Conservation (phyloP, 805 yeast genomes). For the Yarrowia divulgata region DNA sequence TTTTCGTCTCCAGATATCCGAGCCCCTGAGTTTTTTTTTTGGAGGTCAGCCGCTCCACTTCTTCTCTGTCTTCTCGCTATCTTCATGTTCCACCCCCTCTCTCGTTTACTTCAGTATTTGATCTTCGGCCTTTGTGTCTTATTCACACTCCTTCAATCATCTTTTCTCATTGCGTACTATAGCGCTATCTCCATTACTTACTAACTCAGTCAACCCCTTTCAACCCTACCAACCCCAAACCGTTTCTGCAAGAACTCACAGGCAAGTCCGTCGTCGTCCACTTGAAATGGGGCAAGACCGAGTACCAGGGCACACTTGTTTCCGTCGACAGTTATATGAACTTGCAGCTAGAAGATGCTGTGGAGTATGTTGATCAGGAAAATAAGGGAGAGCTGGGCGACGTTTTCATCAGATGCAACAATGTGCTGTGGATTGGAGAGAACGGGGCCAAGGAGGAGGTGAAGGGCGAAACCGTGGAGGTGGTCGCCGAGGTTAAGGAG, state of each 20-base stretch:
- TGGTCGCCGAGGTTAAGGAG: conserved; percentile 14
- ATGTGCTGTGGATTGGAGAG: conserved; percentile 77
- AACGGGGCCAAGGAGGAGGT: conserved; percentile 40
- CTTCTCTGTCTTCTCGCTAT: too few species aligned
- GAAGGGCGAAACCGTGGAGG: conserved; percentile 9
- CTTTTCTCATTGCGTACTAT: too few species aligned
- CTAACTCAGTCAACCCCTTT: conserved; percentile 28
- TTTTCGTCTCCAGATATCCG: too few species aligned
- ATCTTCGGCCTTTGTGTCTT: too few species aligned
- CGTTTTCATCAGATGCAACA: conserved; percentile 81
- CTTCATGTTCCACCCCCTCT: too few species aligned
- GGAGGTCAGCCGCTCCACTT: too few species aligned
- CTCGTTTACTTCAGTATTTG: too few species aligned
- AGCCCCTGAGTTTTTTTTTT: too few species aligned
- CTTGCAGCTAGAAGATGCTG: conserved; percentile 70
- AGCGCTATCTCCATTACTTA: not conserved
- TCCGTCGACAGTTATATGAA: conserved; percentile 95
- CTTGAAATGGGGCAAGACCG: conserved; percentile 89
- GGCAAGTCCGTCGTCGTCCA: conserved; percentile 75
- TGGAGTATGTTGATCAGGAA: conserved; percentile 59
- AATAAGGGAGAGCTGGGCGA: conserved; percentile 70
- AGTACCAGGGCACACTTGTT: conserved; percentile 77
- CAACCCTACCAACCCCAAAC: conserved; percentile 82
- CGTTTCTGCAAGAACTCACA: conserved; percentile 81
- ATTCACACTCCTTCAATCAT: too few species aligned